Percentiles rank a stretch among this genome's conserved stretches.
phyloP scores from a whole-genome alignment of 768 basidiomycete genomes.

The Mycena amicta region DNA sequence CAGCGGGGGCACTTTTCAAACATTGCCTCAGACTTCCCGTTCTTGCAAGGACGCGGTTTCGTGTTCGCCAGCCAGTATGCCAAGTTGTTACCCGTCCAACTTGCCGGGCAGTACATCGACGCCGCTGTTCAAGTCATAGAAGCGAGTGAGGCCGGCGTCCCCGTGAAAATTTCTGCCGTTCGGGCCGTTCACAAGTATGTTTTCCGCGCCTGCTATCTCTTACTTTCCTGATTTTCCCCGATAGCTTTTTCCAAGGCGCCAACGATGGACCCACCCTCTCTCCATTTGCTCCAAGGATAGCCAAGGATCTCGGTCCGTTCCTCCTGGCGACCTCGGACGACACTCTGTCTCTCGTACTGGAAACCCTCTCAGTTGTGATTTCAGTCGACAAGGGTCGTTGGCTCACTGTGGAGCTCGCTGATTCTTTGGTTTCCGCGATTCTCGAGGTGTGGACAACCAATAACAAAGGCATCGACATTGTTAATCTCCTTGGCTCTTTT shows the following conservation, averaged over 20 bases:
- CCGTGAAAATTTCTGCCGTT: conserved; percentile 92
- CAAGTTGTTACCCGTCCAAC: conserved; percentile 65
- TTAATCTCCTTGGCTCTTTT: no score
- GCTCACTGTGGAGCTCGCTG: conserved; percentile 68
- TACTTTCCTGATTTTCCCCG: conserved; percentile 13
- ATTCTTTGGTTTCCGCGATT: conserved; percentile 63
- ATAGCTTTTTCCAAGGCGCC: conserved; percentile 70
- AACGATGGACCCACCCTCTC: conserved; percentile 56
- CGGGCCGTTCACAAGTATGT: conserved; percentile 88
- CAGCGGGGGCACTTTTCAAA: not conserved
- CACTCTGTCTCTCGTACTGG: conserved; percentile 84
- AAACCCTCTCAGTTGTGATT: conserved; percentile 80
- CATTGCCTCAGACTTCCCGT: conserved; percentile 69
- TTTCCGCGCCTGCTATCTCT: not conserved
- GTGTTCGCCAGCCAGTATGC: conserved; percentile 93
- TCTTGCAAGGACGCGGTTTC: conserved; percentile 93
- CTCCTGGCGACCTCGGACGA: conserved; percentile 81
- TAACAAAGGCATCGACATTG: no score
- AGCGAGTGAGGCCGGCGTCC: conserved; percentile 66
- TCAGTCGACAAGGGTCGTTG: conserved; percentile 73
- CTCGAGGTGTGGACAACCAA: conserved; percentile 87
- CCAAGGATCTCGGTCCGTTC: conserved; percentile 83
- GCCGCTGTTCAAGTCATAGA: conserved; percentile 88
- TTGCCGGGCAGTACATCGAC: conserved; percentile 85
- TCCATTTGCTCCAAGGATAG: conserved; percentile 72